Evolutionary conservation across 352 stramenopile genomes (phyloP), one percentile per base, ranked within the genome.

Genomic region (Halophytophthora polymorphica): DNA sequence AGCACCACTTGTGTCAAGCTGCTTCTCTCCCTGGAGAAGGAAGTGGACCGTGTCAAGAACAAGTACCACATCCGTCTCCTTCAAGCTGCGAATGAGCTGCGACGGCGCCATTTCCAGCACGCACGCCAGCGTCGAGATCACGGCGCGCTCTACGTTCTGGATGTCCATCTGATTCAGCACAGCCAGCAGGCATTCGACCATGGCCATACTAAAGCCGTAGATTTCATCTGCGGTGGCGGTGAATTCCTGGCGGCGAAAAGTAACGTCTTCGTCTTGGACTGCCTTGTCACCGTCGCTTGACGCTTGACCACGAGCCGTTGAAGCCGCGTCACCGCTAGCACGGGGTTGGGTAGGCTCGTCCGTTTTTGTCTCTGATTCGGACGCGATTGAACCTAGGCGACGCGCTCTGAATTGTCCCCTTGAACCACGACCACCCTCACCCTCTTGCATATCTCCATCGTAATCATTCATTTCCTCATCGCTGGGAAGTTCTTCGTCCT

Each of bases 51-150:
- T 83, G 25, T 91, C 81, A 18, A 91, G 55, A 34, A 91, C 68
- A 25, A 90, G 53, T 22, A 81, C 69, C 45, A 85, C 58, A 34
- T 91, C 79, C 2, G 37, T 39, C 25, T 88, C 78, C 13, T 61
- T 59, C 13, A 91, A 60, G 28, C 34, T 31, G 21, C 39, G 67
- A 61, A 90, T 70, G 31, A 89, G 56, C 15, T 59, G 61, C 8
- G 81, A 83, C 31, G 78, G 73, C 21, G 71, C 70, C 77, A 90
- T 90, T 65, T 91, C 81, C n/a, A 91, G 43, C 11, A 86, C 72
- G 38, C 64, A 80, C 4, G 81, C 77, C 25, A 91, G 33, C 4
- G 77, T 87, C 19, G 76, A 86, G 5, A 91, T 45, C 28, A 91
- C 66, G 2, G 66, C 67, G 11, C 73, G 76, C 45, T 86, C 76